Base-by-base conservation (phyloP, 2,329 filamentous ascomycete genomes). In the Talaromyces albobiverticillius region DNA sequence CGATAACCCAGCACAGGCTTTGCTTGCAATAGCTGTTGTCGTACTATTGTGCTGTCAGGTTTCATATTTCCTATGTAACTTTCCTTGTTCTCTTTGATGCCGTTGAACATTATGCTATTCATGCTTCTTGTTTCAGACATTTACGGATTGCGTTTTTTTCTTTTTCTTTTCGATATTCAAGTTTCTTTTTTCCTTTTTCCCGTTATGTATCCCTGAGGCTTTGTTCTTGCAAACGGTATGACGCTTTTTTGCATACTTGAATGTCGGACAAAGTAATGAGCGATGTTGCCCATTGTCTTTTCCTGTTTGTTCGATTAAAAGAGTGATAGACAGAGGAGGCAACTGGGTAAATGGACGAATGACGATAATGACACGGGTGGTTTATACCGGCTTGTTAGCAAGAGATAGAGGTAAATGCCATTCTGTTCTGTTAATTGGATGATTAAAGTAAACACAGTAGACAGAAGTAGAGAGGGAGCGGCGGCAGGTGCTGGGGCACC, bases 221-320 rank as follows among this genome's bases (percentile, higher is more conserved):
- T 66, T 62, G 63, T 62, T 64, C 59, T 58, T 69, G 70, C 67
- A 67, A 68, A 68, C 67, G 70, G 69, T 62, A 66, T 70, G 63
- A 14, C 22, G n/a, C n/a, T 57, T 59, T 53, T 60, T 51, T 58
- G 59, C 61, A 65, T 71, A 63, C 68, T 68, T 68, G 64, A 68
- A 67, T 67, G 64, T 62, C 55, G 68, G 63, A 65, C 65, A 62
- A 71, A 70, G 70, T 67, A 67, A 60, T 66, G 65, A 68, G 63
- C 66, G 56, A 50, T 67, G 59, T 67, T 67, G 61, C 64, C 63
- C 64, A 50, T 53, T 61, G 53, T 60, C 58, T 56, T 62, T 57
- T 59, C 56, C 59, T 55, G 38, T 36, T 46, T 52, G 41, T 52
- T 48, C 46, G 38, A 34, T 20, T 36, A 32, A 53, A 41, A 42